Conservation (phyloP, 2,329 filamentous ascomycete genomes). For the Eutypella sp. region DNA sequence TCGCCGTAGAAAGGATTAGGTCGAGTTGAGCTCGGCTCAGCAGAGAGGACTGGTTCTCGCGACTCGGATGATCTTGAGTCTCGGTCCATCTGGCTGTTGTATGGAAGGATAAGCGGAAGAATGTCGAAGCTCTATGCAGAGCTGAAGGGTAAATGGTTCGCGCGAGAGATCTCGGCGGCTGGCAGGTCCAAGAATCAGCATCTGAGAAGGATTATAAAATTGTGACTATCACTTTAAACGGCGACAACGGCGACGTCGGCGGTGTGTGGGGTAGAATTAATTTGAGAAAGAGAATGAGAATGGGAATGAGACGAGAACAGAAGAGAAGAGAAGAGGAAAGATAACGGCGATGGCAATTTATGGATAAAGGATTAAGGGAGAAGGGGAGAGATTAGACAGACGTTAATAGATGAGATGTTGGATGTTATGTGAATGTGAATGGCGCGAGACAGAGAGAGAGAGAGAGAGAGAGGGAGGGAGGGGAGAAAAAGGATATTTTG, state of each 20-base stretch:
- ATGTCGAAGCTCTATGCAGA: constrained; percentile 43
- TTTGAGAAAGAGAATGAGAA: too few species aligned
- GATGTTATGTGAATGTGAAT: too few species aligned
- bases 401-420: too few species aligned
- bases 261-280: constrained; percentile 16
- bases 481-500: too few species aligned
- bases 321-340: constrained; percentile 4
- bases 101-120: constrained; percentile 32
- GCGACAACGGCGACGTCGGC: too few species aligned
- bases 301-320: too few species aligned
- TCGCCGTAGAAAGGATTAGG: constrained; percentile 63
- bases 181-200: constrained; percentile 47
- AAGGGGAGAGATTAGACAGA: too few species aligned
- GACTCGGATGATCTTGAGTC: constrained; percentile 44
- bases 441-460: constrained; percentile 9
- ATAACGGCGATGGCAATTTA: too few species aligned
- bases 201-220: constrained; percentile 39
- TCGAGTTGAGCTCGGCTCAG: constrained; percentile 58
- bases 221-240: too few species aligned
- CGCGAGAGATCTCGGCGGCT: constrained; percentile 49
- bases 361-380: too few species aligned
- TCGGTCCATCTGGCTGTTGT: constrained; percentile 49
- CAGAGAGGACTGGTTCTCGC: constrained; percentile 55
- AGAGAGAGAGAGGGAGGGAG: background rate
- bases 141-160: constrained; percentile 39